phyloP scores from a whole-genome alignment of 768 basidiomycete genomes.

The Amylocystis lapponica region DNA sequence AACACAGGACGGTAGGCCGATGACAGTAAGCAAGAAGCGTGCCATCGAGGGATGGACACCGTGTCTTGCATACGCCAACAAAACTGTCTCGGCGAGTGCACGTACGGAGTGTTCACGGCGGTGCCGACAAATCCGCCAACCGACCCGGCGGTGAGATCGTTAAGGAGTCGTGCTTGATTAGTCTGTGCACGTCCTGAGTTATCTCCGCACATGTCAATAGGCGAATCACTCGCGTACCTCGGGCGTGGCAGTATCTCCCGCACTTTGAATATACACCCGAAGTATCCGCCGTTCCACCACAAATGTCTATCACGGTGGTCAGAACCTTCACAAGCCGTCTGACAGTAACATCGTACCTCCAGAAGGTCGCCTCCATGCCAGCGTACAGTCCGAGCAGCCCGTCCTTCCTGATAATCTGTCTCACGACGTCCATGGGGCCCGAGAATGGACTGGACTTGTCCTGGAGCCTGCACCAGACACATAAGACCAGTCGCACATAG shows the following conservation, averaged over 20 bases:
- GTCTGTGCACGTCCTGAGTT: constrained; percentile 34
- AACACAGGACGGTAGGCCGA: no score
- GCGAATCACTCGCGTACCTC: constrained; percentile 51
- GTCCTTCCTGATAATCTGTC: constrained; percentile 67
- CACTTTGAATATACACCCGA: constrained; percentile 87
- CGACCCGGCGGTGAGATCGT: constrained; percentile 89
- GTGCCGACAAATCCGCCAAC: constrained; percentile 91
- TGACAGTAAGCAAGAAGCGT: no score
- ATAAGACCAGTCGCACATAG: neutral
- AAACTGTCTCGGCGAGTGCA: no score
- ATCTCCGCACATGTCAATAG: neutral
- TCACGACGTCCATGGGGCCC: constrained; percentile 89
- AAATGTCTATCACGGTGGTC: constrained; percentile 47
- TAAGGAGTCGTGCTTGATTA: constrained; percentile 64
- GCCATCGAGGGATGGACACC: constrained; percentile 9
- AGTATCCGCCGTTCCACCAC: constrained; percentile 96
- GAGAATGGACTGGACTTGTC: constrained; percentile 88
- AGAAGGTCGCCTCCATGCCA: constrained; percentile 97
- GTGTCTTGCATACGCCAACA: neutral
- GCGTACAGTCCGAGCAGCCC: constrained; percentile 80
- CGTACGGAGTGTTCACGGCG: constrained; percentile 86
- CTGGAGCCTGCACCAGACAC: constrained; percentile 62
- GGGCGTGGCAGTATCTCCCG: constrained; percentile 76
- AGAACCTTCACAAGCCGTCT: neutral
- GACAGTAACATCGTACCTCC: constrained; percentile 57